Evolutionary conservation across 1,139 yeast species (phyloP).

Genomic region (Kluyveromyces sp.): DNA sequence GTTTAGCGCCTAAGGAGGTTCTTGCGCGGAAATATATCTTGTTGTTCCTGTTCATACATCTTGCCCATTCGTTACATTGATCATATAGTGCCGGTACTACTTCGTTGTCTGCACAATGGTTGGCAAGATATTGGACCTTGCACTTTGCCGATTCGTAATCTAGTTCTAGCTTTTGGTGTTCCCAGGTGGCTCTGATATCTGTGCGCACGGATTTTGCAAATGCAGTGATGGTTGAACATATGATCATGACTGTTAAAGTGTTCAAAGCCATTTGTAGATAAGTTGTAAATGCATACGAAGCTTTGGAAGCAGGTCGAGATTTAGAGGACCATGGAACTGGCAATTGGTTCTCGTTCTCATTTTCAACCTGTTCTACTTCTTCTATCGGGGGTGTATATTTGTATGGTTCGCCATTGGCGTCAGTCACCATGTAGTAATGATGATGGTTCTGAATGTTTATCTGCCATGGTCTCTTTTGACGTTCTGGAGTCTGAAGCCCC

Average conservation of each 20-base stretch:
- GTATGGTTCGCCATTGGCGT: conserved; percentile 1
- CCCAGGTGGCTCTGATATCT: conserved; percentile 70
- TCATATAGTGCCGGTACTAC: conserved; percentile 67
- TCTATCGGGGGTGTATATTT: not conserved
- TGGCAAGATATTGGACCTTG: conserved; percentile 58
- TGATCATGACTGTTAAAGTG: conserved; percentile 45
- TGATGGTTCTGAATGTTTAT: conserved; percentile 22
- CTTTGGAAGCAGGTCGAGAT: conserved; percentile 35
- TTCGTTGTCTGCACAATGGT: conserved; percentile 54
- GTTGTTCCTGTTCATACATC: conserved; percentile 85
- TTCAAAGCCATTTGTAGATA: conserved; percentile 69
- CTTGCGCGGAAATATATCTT: conserved; percentile 66
- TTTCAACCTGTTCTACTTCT: conserved; percentile 1
- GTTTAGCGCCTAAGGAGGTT: conserved; percentile 57
- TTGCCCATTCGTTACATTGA: conserved; percentile 69
- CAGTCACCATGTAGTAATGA: conserved; percentile 18
- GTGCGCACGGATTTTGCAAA: conserved; percentile 54
- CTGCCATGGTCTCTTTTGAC: conserved; percentile 14
- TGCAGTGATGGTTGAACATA: conserved; percentile 47
- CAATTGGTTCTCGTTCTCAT: conserved; percentile 5
- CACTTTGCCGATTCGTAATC: conserved; percentile 64
- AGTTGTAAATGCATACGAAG: conserved; percentile 61
- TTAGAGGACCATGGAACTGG: conserved; percentile 29
- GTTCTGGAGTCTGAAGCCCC: not conserved
- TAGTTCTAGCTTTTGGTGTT: conserved; percentile 49